Evolutionary conservation across 768 basidiomycete species (phyloP), one percentile per base, ranked within the genome.

Genomic region (Pleurotus ostreatus): DNA sequence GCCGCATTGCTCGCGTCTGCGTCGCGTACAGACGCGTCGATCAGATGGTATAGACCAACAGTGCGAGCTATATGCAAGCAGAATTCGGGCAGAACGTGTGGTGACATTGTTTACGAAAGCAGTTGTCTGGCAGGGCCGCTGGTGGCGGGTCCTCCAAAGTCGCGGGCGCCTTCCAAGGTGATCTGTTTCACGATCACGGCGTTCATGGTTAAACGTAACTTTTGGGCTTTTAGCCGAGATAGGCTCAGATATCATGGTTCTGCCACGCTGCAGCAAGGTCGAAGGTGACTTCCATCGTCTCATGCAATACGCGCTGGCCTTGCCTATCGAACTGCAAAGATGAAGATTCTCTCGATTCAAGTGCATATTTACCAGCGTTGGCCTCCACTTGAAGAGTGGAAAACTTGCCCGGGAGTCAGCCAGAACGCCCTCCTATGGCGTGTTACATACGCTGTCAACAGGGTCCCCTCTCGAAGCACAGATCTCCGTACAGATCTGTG

Each of bases 391-490:
- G 30, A 9, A 9, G 30, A 15, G 5, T 11, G 13, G 1, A 44
- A 44, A 16, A 22, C 46, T 47, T 25, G 22, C 26, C 20, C 5
- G 22, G 13, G n/a, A 5, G 26, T 23, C 16, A 20, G 15, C 46
- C 30, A 20, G 30, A 38, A 49, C 9, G 30, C 30, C n/a, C 48
- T 49, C 30, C 30, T 34, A 34, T 34, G 30, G 30, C 11, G 8
- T 34, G 30, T 34, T 34, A 34, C 26, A 34, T 34, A 49, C 38
- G 15, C 26, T 38, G 48, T 34, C 15, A 38, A 49, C 30, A 34
- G 48, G 48, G 51, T 53, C 51, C 30, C 7, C 34, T 53, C 30
- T 40, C 38, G 34, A 53, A 53, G 51, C 51, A 53, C 51, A 38
- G 38, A 53, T 53, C 51, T 53, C 11, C 38, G 20, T 13, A 6